A percentile compares a stretch with the other conserved stretches of the same genome.
phyloP scores from a whole-genome alignment of 2,329 filamentous ascomycete species.

The Aspergillus niger region DNA sequence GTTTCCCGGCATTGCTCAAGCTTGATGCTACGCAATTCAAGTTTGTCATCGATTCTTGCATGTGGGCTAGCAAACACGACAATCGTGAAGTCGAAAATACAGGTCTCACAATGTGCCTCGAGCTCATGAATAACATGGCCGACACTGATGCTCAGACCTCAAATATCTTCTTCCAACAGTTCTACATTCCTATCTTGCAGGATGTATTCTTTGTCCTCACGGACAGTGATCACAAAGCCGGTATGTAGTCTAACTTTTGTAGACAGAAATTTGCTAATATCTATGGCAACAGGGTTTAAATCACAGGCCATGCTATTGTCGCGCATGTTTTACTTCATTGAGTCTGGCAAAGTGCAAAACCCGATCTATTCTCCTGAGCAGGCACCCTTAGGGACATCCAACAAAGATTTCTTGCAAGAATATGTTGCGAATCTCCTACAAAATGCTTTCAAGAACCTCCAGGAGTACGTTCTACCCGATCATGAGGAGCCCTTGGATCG shows the following conservation, averaged over 20 bases:
- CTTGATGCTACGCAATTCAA: slow-evolving; percentile 97
- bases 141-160: slow-evolving; percentile 84
- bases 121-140: slow-evolving; percentile 96
- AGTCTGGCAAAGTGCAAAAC: slow-evolving; percentile 84
- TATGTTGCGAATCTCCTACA: slow-evolving; percentile 84
- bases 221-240: slow-evolving; percentile 96
- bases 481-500: neutral
- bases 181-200: slow-evolving; percentile 92
- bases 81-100: slow-evolving; percentile 97
- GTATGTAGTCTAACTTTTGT: slow-evolving; percentile 32
- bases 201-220: slow-evolving; percentile 98
- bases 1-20: slow-evolving; percentile 91
- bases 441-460: slow-evolving; percentile 90
- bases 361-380: slow-evolving; percentile 87
- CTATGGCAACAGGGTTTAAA: slow-evolving; percentile 69
- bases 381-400: slow-evolving; percentile 78
- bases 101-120: slow-evolving; percentile 95
- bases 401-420: slow-evolving; percentile 85
- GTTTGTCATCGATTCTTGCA: slow-evolving; percentile 98
- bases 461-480: slow-evolving; percentile 62
- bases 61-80: slow-evolving; percentile 99
- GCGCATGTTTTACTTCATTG: slow-evolving; percentile 95
- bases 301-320: slow-evolving; percentile 91
- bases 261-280: slow-evolving; percentile 5
- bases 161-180: slow-evolving; percentile 96